A percentile compares a stretch with the other conserved stretches of the same genome.
Conservation (phyloP, 1,139 yeast genomes). For the Saccharomyces pastorianus region DNA sequence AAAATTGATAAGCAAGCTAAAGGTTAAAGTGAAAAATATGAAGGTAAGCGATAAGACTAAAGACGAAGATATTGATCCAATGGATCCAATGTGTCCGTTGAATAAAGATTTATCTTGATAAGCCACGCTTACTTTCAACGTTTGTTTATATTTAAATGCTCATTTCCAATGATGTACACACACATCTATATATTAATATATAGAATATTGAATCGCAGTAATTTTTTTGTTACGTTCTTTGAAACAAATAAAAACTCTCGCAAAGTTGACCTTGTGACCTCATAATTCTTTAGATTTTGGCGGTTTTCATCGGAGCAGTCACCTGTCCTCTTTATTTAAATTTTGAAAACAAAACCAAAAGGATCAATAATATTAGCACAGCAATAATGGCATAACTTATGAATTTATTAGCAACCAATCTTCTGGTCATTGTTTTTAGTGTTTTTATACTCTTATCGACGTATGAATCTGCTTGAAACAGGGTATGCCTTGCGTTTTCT, state of each 20-base stretch:
- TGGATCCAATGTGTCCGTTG: not conserved
- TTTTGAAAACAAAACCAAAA: conserved; percentile 80
- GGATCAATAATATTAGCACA: conserved; percentile 70
- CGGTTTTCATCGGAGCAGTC: not conserved
- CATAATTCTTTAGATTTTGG: not conserved
- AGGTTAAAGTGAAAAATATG: conserved; percentile 17
- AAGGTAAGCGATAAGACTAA: conserved; percentile 7
- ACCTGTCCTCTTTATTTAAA: conserved; percentile 33
- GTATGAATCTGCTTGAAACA: conserved; percentile 84
- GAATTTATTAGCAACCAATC: conserved; percentile 89
- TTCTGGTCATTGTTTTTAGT: conserved; percentile 80
- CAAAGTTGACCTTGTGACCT: not conserved
- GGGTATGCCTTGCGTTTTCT: conserved; percentile 70
- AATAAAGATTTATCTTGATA: not conserved
- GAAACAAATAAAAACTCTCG: too few species aligned
- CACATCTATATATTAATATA: not conserved
- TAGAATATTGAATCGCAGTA: not conserved
- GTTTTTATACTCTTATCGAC: conserved; percentile 87
- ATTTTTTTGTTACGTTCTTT: not conserved
- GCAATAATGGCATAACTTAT: conserved; percentile 94
- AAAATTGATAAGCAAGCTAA: conserved; percentile 16
- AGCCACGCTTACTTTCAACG: not conserved
- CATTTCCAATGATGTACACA: not conserved
- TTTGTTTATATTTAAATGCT: not conserved
- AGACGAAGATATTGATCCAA: not conserved